Base-by-base conservation (phyloP, 345 rosid species). In the Linum lewisii region DNA sequence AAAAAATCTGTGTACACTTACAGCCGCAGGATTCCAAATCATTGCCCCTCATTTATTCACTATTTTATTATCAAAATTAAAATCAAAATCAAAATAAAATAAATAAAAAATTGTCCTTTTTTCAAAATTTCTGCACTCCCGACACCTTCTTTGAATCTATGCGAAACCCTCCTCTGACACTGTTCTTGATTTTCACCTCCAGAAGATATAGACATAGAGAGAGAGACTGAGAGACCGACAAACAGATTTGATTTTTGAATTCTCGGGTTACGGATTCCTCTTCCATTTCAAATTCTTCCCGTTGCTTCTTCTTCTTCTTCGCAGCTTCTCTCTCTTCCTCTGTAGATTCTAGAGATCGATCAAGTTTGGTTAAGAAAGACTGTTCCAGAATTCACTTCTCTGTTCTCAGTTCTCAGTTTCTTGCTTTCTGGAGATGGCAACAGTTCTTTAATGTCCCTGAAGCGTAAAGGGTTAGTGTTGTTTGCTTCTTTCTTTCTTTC, bases 401-500 rank as follows among this genome's bases (percentile, higher is more conserved):
- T 32, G 0, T 34, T 51, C 10, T 6, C 10, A 34, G n/a, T n/a
- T n/a, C n/a, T n/a, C n/a, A n/a, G n/a, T n/a, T n/a, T n/a, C n/a
- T 51, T 72, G 65, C 82, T 79, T 81, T 73, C 58, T 25, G 45
- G 51, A 44, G 63, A 67, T 65, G 63, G 67, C 74, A 67, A 18
- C 36, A 58, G 69, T n/a, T n/a, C n/a, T n/a, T n/a, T n/a, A n/a
- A n/a, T n/a, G n/a, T 73, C 47, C 65, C 77, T 61, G 75, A 68
- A 70, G 37, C 75, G 70, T 81, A 71, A 85, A 82, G 34, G 86
- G 81, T 79, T 65, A 69, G 79, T 73, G 63, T n/a, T n/a, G n/a
- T n/a, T n/a, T n/a, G n/a, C 77, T 73, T 68, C 70, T 67, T 55
- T 60, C 47, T 67, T 63, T 69, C 58, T 7, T 19, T 73, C 60